A percentile compares a stretch with the other conserved stretches of the same genome.
These are phyloP conservation scores for Pseudogymnoascus sp. DNA, from an alignment of 2,329 filamentous ascomycete genomes.

Conservation along the genomic window DNA sequence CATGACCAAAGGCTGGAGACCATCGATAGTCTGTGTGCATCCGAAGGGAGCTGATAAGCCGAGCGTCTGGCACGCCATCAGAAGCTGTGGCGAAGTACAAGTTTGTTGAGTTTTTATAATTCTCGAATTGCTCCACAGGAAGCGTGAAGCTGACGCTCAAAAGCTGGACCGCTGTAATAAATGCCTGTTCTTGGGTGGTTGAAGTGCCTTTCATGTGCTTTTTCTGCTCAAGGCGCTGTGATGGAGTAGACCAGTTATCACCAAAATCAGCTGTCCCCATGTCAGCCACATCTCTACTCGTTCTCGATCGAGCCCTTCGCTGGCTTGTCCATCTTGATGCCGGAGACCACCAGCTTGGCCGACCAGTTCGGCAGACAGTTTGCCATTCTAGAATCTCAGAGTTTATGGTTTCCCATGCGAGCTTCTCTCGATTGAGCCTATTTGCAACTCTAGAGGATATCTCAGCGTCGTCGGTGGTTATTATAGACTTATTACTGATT, in stretches of 20 bases:
- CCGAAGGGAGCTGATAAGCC: constrained; percentile 27
- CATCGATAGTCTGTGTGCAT: constrained; percentile 28
- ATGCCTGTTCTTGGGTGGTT: constrained; percentile 22
- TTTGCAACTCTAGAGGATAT: constrained; percentile 10
- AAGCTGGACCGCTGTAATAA: constrained; percentile 26
- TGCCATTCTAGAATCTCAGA: constrained; percentile 28
- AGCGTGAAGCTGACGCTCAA: constrained; percentile 27
- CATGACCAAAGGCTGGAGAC: constrained; percentile 27
- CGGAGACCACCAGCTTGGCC: constrained; percentile 28
- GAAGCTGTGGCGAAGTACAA: constrained; percentile 10
- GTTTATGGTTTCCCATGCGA: constrained; percentile 24
- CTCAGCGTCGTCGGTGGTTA: constrained; percentile 13
- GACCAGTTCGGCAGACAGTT: constrained; percentile 24
- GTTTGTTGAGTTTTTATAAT: constrained; percentile 5
- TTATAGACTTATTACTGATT: constrained; percentile 19
- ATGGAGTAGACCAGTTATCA: background rate
- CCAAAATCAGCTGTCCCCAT: constrained; percentile 9
- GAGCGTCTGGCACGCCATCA: constrained; percentile 16
- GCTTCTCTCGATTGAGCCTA: constrained; percentile 13
- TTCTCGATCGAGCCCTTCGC: background rate
- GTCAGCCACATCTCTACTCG: background rate
- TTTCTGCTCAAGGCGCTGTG: background rate
- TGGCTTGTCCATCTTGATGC: constrained; percentile 16
- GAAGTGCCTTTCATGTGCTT: constrained; percentile 14
- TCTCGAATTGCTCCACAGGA: constrained; percentile 18